Percentiles rank a stretch among this genome's conserved stretches.
These are phyloP conservation scores for Jaminaea rosea DNA, from an alignment of 1,284 basidiomycete species.

Conservation along the genomic window DNA sequence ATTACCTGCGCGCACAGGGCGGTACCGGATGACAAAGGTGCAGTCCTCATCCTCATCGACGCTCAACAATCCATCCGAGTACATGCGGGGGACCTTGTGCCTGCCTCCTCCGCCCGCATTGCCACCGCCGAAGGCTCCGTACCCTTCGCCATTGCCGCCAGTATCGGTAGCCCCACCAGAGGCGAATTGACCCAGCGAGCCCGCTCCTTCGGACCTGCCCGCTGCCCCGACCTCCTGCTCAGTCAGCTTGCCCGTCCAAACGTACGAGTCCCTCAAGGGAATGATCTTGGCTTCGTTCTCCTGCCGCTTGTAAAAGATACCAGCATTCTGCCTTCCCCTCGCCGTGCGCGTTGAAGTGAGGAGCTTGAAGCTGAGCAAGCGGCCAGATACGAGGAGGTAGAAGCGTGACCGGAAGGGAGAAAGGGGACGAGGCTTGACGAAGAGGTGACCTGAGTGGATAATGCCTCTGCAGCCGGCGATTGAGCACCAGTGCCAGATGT, in stretches of 20 bases:
- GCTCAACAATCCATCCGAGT: conserved; percentile 35
- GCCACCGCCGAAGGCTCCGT: conserved; percentile 5
- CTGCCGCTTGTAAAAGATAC: conserved; percentile 39
- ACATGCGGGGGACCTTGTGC: conserved; percentile 33
- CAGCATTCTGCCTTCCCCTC: conserved; percentile 42
- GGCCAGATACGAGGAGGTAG: conserved; percentile 38
- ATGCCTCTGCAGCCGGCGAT: conserved; percentile 66
- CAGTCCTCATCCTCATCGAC: conserved; percentile 44
- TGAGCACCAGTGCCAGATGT: conserved; percentile 70
- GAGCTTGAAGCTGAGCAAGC: conserved; percentile 37
- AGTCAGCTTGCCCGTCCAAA: conserved; percentile 39
- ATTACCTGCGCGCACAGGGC: conserved; percentile 21
- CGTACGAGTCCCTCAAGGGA: conserved; percentile 40
- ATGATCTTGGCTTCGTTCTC: conserved; percentile 26
- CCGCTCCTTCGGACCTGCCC: conserved; percentile 21
- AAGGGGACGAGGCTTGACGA: conserved; percentile 51
- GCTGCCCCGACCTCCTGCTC: conserved; percentile 23
- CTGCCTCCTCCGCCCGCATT: conserved; percentile 3
- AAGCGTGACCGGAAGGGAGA: conserved; percentile 28
- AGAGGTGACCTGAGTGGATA: conserved; percentile 61
- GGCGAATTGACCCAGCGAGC: not conserved
- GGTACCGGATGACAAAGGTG: conserved; percentile 42
- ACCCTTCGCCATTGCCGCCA: conserved; percentile 1
- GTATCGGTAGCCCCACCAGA: not conserved
- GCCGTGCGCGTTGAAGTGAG: conserved; percentile 31